Conservation (phyloP, 23 red algal species). For the Agarophyton chilense region DNA sequence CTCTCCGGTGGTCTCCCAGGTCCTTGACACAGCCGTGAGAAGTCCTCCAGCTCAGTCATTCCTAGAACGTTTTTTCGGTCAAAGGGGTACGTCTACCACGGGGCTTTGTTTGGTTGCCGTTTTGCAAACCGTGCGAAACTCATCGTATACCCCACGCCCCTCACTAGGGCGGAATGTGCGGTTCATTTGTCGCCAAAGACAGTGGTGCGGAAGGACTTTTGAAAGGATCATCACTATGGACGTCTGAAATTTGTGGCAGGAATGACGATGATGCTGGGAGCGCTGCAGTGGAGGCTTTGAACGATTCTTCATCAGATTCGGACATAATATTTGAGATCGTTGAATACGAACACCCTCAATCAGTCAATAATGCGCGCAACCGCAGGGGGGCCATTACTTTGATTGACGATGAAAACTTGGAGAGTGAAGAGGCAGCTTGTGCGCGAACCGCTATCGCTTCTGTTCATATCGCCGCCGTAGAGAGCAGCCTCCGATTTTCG, state of each 20-base stretch:
- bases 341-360: constrained; percentile 41
- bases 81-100: neutral
- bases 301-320: neutral
- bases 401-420: constrained; percentile 64
- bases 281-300: neutral
- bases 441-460: constrained; percentile 41
- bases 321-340: constrained; percentile 34
- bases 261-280: constrained; percentile 27
- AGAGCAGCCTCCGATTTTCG: constrained; percentile 30
- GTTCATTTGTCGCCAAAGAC: constrained; percentile 49
- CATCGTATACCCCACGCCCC: neutral
- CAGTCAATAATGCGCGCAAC: neutral
- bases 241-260: constrained; percentile 46
- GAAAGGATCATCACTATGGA: constrained; percentile 18
- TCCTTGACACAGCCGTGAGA: neutral
- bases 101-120: constrained; percentile 60
- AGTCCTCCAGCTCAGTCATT: neutral
- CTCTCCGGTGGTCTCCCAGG: neutral
- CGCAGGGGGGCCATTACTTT: constrained; percentile 48
- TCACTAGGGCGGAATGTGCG: constrained; percentile 41
- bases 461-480: constrained; percentile 40
- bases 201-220: constrained; percentile 25
- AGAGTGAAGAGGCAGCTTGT: constrained; percentile 38
- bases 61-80: constrained; percentile 11
- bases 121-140: constrained; percentile 3